These are phyloP conservation scores for Xylaria scruposa DNA, from an alignment of 495 filamentous ascomycete genomes.

Conservation along the genomic window DNA sequence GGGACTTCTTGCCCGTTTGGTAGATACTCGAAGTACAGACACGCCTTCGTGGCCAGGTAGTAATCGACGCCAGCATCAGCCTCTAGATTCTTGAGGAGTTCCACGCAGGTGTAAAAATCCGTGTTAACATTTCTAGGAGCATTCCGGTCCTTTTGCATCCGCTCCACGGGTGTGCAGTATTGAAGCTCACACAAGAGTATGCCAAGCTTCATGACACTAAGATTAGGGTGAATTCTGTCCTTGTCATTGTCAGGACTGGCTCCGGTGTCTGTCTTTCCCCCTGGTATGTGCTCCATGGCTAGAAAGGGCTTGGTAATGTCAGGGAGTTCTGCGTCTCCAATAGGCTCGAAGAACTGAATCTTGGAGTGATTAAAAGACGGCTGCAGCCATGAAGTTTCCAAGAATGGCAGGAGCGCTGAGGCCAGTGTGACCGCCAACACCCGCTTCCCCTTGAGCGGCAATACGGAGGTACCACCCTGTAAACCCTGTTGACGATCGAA, in stretches of 20 bases:
- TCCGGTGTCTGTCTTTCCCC: conserved; percentile 29
- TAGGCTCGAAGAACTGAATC: conserved; percentile 42
- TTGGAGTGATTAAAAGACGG: conserved; percentile 45
- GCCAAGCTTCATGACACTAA: conserved; percentile 43
- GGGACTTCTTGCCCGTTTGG: conserved; percentile 37
- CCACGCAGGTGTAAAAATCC: conserved; percentile 43
- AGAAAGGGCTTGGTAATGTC: conserved; percentile 44
- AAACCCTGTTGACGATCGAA: conserved; percentile 41
- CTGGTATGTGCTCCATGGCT: conserved; percentile 39
- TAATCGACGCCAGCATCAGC: conserved; percentile 43
- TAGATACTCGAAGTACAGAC: conserved; percentile 41
- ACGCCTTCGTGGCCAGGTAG: conserved; percentile 47
- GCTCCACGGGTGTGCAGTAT: conserved; percentile 44
- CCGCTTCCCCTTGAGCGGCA: conserved; percentile 42
- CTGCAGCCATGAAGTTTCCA: conserved; percentile 45
- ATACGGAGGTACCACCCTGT: conserved; percentile 33
- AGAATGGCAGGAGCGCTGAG: conserved; percentile 41
- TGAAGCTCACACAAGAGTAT: conserved; percentile 48
- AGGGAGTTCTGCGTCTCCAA: conserved; percentile 38
- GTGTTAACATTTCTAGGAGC: conserved; percentile 37
- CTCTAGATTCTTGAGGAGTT: conserved; percentile 40
- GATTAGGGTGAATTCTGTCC: conserved; percentile 43
- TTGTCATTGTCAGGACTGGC: conserved; percentile 10
- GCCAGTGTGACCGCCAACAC: conserved; percentile 41
- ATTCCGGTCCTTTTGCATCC: conserved; percentile 33